Conservation (phyloP, 331 rosid genomes). For the Cydonia oblonga region DNA sequence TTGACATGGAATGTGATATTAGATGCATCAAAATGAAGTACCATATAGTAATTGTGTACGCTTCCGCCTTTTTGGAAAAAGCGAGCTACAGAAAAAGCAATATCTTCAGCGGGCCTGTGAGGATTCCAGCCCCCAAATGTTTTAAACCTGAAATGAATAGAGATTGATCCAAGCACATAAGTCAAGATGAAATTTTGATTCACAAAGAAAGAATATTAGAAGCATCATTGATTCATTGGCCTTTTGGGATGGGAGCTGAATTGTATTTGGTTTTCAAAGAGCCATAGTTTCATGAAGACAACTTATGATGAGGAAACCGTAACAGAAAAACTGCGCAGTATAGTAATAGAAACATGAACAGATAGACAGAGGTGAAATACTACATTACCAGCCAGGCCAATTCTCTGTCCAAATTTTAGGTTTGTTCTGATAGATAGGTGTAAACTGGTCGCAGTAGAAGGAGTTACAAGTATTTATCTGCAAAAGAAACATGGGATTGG, state of each 20-base stretch:
- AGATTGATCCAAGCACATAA: slow-evolving; percentile 2
- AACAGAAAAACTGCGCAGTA: neutral
- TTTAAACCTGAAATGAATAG: slow-evolving; percentile 56
- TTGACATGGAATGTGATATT: neutral
- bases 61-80: slow-evolving; percentile 97
- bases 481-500: slow-evolving; percentile 21
- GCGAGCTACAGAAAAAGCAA: slow-evolving; percentile 84
- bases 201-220: neutral
- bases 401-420: slow-evolving; percentile 97
- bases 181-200: neutral
- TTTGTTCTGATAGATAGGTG: slow-evolving; percentile 65
- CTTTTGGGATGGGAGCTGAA: neutral
- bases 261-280: neutral
- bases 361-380: slow-evolving; percentile 12
- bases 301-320: neutral
- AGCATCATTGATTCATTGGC: neutral
- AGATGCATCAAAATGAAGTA: slow-evolving; percentile 18
- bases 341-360: slow-evolving; percentile 2
- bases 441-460: slow-evolving; percentile 84
- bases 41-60: slow-evolving; percentile 91
- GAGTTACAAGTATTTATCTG: slow-evolving; percentile 91
- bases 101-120: slow-evolving; percentile 87
- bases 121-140: slow-evolving; percentile 92
- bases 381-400: slow-evolving; percentile 93
- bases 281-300: neutral